These are phyloP conservation scores for Wickerhamiella parazyma DNA, from an alignment of 805 yeast genomes.

Conservation along the genomic window DNA sequence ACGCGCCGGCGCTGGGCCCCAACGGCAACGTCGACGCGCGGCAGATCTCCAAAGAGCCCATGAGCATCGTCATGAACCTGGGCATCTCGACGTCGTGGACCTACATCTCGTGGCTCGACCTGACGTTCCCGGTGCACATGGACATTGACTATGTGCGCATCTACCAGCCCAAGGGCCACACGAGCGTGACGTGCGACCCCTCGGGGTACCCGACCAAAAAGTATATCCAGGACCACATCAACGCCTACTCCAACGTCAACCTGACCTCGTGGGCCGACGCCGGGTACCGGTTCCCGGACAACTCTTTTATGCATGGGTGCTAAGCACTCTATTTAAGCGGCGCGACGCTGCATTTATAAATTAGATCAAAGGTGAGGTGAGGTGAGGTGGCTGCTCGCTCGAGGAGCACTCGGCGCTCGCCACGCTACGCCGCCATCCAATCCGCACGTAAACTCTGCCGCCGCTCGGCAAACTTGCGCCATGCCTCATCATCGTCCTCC, in stretches of 20 bases:
- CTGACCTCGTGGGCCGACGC: constrained; percentile 61
- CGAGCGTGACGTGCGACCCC: constrained; percentile 74
- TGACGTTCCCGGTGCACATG: constrained; percentile 66
- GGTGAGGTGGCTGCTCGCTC: too few relatives aligned
- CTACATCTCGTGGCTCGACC: constrained; percentile 72
- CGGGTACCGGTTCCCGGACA: constrained; percentile 59
- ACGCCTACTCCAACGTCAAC: constrained; percentile 59
- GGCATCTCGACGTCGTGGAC: constrained; percentile 92
- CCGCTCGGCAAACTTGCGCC: constrained; percentile 16
- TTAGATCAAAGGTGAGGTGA: too few relatives aligned
- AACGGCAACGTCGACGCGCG: constrained; percentile 86
- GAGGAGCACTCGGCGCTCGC: too few relatives aligned
- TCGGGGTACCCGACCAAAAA: constrained; percentile 69
- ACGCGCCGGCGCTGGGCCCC: constrained; percentile 67
- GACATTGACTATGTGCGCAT: constrained; percentile 74
- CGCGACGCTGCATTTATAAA: too few relatives aligned
- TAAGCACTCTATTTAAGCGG: neutral
- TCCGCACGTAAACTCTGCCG: constrained; percentile 16
- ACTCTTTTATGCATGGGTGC: constrained; percentile 41
- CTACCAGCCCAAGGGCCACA: constrained; percentile 63
- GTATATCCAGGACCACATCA: constrained; percentile 57
- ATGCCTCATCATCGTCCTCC: constrained; percentile 17
- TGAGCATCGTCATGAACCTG: constrained; percentile 75
- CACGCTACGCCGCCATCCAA: constrained; percentile 14
- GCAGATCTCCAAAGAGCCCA: constrained; percentile 75